These are phyloP conservation scores for Phytophthora chlamydospora DNA, from an alignment of 352 stramenopile genomes.

Conservation along the genomic window DNA sequence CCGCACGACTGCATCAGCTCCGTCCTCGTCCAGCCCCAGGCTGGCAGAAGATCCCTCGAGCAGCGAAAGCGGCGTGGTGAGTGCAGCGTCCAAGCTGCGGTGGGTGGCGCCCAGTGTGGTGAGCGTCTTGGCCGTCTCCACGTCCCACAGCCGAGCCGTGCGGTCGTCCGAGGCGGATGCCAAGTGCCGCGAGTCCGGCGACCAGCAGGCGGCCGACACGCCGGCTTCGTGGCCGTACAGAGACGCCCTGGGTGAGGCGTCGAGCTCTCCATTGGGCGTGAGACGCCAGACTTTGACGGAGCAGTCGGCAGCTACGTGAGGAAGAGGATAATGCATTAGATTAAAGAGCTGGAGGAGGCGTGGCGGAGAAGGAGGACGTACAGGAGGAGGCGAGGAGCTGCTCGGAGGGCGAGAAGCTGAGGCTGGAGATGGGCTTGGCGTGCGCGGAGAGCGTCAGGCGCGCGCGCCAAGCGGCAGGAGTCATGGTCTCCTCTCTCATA, in stretches of 20 bases:
- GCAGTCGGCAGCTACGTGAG: conserved; percentile 64
- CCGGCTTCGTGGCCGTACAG: conserved; percentile 93
- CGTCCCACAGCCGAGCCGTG: conserved; percentile 95
- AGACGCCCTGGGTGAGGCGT: conserved; percentile 35
- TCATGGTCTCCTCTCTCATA: too few species aligned
- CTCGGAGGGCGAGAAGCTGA: conserved; percentile 69
- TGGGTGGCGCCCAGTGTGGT: conserved; percentile 68
- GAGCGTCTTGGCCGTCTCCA: conserved; percentile 81
- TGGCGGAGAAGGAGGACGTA: conserved; percentile 21
- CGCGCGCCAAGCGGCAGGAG: conserved; percentile 16
- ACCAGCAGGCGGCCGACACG: conserved; percentile 95
- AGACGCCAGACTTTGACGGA: conserved; percentile 81
- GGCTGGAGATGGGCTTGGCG: conserved; percentile 74
- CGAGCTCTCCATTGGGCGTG: conserved; percentile 18
- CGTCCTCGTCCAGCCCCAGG: conserved; percentile 30
- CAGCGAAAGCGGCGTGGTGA: conserved; percentile 34
- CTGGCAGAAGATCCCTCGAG: conserved; percentile 32
- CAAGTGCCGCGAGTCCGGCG: conserved; percentile 80
- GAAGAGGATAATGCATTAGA: not conserved
- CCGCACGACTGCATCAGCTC: conserved; percentile 29
- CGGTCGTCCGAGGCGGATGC: conserved; percentile 96
- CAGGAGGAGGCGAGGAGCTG: conserved; percentile 69
- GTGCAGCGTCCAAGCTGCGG: conserved; percentile 38
- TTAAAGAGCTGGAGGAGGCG: not conserved
- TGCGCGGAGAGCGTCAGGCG: conserved; percentile 48